Base-by-base conservation (phyloP, 2,329 filamentous ascomycete species). In the Volutella citrinella region DNA sequence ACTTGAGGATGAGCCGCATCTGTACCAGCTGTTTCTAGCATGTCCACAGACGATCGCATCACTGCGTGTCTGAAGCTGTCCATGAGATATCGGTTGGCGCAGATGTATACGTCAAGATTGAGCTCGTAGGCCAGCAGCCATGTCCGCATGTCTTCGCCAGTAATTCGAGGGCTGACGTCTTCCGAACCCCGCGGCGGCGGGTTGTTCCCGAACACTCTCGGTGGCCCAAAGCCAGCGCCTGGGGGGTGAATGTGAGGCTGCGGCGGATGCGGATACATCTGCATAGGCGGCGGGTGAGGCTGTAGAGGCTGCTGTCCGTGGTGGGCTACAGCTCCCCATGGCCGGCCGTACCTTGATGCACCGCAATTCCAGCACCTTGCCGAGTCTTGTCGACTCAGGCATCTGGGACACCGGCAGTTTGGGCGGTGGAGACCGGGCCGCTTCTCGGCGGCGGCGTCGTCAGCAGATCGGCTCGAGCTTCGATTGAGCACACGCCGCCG, bases 81-180 rank as follows among this genome's bases (percentile, higher is more conserved):
- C 48, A 74, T 64, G 32, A 72, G 56, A 48, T 65, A 72, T 32
- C 65, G 64, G 43, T 70, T 61, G 7, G 69, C 69, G 33, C 67
- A 66, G 32, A 72, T 65, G 52, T 74, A 73, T 10, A 72, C 68
- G 33, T 71, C 66, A 10, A 74, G 46, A 45, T 65, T 66, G 21
- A 72, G 59, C 41, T 68, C 61, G 45, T 69, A 72, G 3, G 65
- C 52, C 29, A 70, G 53, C 5, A 70, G 58, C 68, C 69, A 74
- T 5, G 68, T 68, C 11, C 60, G 59, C 40, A 72, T 48, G 48
- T 73, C 69, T 43, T 70, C 64, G 19, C 59, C 59, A 7, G 57
- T 54, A 51, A 72, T 65, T 31, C 64, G 61, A 20, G 23, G 30
- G 16, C 36, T 22, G 10, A 25, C 29, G 6, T 10, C 16, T 22